These are phyloP conservation scores for Reutealis trisperma DNA, from an alignment of 345 rosid genomes.

Conservation along the genomic window DNA sequence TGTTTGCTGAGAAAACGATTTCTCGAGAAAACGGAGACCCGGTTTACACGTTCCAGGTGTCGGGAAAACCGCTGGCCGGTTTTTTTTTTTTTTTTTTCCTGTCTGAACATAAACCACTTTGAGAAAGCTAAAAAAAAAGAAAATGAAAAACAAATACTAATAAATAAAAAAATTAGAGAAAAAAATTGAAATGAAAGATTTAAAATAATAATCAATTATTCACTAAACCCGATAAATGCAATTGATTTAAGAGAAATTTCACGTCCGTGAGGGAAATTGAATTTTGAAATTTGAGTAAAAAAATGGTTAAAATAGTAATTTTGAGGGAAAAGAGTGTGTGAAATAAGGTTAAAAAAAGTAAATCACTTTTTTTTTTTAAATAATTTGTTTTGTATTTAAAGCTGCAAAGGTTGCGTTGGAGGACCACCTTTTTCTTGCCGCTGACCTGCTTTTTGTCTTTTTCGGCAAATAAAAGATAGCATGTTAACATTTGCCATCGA, in stretches of 20 bases:
- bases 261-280: conserved; percentile 57
- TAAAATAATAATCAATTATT: conserved; percentile 36
- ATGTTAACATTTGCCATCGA: conserved; percentile 6
- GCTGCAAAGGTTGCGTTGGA: conserved; percentile 32
- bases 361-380: conserved; percentile 11
- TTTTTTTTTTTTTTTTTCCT: conserved; percentile 22
- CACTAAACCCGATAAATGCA: conserved; percentile 55
- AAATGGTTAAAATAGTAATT: conserved; percentile 34
- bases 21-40: conserved; percentile 19
- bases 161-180: background rate
- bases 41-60: conserved; percentile 19
- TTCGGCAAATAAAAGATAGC: conserved; percentile 5
- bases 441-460: conserved; percentile 49
- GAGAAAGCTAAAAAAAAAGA: conserved; percentile 17
- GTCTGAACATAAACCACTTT: conserved; percentile 30
- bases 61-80: conserved; percentile 32
- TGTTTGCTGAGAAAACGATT: conserved; percentile 34
- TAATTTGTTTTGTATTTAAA: conserved; percentile 27
- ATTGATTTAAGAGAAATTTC: conserved; percentile 57
- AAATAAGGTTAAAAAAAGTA: conserved; percentile 18
- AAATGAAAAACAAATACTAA: conserved; percentile 14
- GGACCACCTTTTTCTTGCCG: conserved; percentile 39
- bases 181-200: conserved; percentile 3
- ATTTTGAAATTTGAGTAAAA: conserved; percentile 38
- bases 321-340: background rate